Conservation (phyloP, 495 filamentous ascomycete species). For the Penicillium psychrofluorescens region DNA sequence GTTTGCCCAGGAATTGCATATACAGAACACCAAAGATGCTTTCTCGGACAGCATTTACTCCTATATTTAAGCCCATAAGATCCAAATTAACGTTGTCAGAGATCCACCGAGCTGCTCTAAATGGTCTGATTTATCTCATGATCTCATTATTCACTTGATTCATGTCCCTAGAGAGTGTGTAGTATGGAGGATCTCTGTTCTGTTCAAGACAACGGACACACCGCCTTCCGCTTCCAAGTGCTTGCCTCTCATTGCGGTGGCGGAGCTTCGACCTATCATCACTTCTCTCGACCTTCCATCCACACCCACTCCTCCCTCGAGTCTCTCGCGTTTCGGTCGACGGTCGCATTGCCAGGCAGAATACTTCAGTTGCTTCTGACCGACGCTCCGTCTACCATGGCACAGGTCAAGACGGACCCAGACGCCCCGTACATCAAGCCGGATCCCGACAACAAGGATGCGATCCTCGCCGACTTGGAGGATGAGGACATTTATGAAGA, state of each 20-base stretch:
- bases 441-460: slow-evolving; percentile 54
- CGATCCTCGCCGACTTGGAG: slow-evolving; percentile 51
- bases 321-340: background rate
- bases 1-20: too few relatives aligned
- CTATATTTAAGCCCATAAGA: too few relatives aligned
- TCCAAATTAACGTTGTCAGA: too few relatives aligned
- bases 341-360: background rate
- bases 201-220: background rate
- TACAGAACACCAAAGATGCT: too few relatives aligned
- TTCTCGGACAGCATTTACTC: too few relatives aligned
- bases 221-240: slow-evolving; percentile 1
- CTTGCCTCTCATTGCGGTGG: background rate
- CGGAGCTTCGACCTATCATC: background rate
- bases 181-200: too few relatives aligned
- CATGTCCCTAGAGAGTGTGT: too few relatives aligned
- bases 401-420: slow-evolving; percentile 36
- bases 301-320: background rate
- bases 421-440: slow-evolving; percentile 50
- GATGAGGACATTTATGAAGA: slow-evolving; percentile 83
- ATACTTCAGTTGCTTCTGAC: background rate
- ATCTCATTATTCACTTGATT: too few relatives aligned
- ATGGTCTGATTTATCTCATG: too few relatives aligned
- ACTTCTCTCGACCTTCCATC: background rate
- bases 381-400: slow-evolving; percentile 9
- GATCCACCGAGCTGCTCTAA: too few relatives aligned